phyloP scores from a whole-genome alignment of 73 alveolate genomes.

The Blepharisma stoltei region DNA sequence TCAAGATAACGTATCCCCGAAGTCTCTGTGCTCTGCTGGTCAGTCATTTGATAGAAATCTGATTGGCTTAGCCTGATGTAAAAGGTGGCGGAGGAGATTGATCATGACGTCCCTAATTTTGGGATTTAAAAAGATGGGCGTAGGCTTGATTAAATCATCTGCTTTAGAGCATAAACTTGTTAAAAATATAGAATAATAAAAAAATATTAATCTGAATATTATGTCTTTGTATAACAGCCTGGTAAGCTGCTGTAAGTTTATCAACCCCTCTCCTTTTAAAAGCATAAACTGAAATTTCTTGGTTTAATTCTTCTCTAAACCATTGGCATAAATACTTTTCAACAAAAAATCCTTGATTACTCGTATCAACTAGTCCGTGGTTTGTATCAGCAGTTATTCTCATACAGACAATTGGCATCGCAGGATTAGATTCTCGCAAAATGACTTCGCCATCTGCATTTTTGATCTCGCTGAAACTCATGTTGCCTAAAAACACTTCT shows the following conservation, averaged over 20 bases:
- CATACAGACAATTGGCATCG: not conserved
- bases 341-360: not conserved
- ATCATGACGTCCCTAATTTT: too few species aligned
- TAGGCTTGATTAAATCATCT: too few species aligned
- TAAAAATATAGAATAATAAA: too few species aligned
- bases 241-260: constrained; percentile 3
- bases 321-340: constrained; percentile 20
- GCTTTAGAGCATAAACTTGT: too few species aligned
- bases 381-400: not conserved
- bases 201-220: not conserved
- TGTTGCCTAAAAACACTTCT: not conserved
- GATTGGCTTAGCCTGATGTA: too few species aligned
- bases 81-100: too few species aligned
- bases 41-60: too few species aligned
- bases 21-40: too few species aligned
- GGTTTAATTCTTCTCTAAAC: not conserved
- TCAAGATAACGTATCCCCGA: too few species aligned
- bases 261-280: constrained; percentile 10
- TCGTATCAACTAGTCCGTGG: not conserved
- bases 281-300: constrained; percentile 3
- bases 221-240: not conserved
- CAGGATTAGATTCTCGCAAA: not conserved
- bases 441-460: constrained; percentile 11
- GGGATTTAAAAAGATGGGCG: too few species aligned
- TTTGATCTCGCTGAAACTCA: constrained; percentile 1